Conservation (phyloP, 805 yeast genomes). For the Spathaspora hagerdaliae region DNA sequence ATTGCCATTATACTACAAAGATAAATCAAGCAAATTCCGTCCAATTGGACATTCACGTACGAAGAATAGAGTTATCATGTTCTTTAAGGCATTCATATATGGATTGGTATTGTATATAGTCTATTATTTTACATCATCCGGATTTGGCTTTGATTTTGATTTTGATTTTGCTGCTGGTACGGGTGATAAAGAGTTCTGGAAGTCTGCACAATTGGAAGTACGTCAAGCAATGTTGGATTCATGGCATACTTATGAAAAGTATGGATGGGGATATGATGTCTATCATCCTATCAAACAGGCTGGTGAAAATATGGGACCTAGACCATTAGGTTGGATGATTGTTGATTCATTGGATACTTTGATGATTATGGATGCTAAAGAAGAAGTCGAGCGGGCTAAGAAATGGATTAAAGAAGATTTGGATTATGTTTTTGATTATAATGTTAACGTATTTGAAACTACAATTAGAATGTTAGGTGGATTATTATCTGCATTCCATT, state of each 20-base stretch:
- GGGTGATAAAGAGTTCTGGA: constrained; percentile 35
- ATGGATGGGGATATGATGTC: constrained; percentile 84
- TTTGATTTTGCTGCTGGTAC: not conserved
- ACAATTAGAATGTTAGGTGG: constrained; percentile 95
- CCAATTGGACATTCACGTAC: constrained; percentile 4
- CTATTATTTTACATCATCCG: constrained; percentile 17
- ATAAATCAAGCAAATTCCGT: constrained; percentile 20
- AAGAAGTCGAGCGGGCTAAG: constrained; percentile 60
- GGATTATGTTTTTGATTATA: constrained; percentile 65
- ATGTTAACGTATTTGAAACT: constrained; percentile 87
- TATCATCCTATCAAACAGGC: constrained; percentile 62
- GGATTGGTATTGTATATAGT: constrained; percentile 39
- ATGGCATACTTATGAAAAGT: constrained; percentile 69
- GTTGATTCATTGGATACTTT: constrained; percentile 85
- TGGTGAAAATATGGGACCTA: constrained; percentile 71
- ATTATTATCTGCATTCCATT: constrained; percentile 73
- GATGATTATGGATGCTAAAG: constrained; percentile 66
- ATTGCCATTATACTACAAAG: constrained; percentile 33
- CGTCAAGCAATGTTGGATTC: constrained; percentile 65
- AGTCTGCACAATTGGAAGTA: constrained; percentile 50
- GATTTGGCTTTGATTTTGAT: not conserved
- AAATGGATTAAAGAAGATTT: constrained; percentile 73
- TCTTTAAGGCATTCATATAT: constrained; percentile 40
- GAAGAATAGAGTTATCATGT: constrained; percentile 25
- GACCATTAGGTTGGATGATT: constrained; percentile 90